Base-by-base conservation (phyloP, 345 rosid genomes). In the Aquilaria yunnanensis region DNA sequence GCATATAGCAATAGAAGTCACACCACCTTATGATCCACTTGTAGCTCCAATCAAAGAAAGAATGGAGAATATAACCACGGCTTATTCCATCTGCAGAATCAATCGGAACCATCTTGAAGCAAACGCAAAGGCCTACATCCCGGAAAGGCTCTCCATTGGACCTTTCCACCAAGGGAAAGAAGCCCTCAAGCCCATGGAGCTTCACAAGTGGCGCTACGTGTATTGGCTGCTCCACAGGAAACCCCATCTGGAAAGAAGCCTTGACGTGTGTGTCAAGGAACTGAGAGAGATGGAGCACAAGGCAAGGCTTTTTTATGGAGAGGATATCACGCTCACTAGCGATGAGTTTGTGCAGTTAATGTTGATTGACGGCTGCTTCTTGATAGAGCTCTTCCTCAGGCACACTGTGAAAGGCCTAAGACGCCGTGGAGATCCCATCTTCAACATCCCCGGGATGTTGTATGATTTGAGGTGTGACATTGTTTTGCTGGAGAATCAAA, bases 401-500 rank as follows among this genome's bases (percentile, higher is more conserved):
- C 62, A 68, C 49, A 51, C 77, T 2, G 32, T 70, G 8, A 74
- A 55, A 67, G 75, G 71, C 49, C 63, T 83, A 3, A 76, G 77
- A 51, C 82, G 72, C 5, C 62, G 81, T 3, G 77, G 73, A 2
- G 91, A 85, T 72, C 70, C 74, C 0, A 56, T 81, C 12, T 83
- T 83, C 49, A 68, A 58, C 48, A 75, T 68, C 1, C 78, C 80
- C 0, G 80, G 84, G 23, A 65, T 70, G 84, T 75, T 77, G n/a
- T 74, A 56, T 14, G 64, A 76, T 33, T 43, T 85, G 68, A 75
- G 84, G 56, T 64, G 75, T 46, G 67, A 81, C 63, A 53, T 83
- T 67, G 64, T 79, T 9, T 12, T 83, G 65, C 63, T 83, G 12
- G 91, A 85, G 72, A 85, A 85, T 46, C 88, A 85, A 49, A 77